Percentiles rank a stretch among this genome's conserved stretches.
These are phyloP conservation scores for Hypoxylon sp. DNA, from an alignment of 2,329 filamentous ascomycete species.

Conservation along the genomic window DNA sequence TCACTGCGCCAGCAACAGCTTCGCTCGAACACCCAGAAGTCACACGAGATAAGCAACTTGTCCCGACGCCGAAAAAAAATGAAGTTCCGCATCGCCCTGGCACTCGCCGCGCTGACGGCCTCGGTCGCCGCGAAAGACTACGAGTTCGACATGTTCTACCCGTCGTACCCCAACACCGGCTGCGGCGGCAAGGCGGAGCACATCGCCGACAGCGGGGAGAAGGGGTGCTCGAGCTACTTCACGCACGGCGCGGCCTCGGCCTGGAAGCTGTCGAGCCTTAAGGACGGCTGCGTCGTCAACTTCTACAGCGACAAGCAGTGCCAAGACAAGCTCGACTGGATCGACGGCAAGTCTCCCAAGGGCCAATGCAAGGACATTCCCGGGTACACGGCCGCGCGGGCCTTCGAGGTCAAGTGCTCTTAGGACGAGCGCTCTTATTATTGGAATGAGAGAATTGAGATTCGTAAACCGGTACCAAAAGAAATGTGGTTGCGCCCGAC, in stretches of 20 bases:
- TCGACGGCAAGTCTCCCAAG: conserved; percentile 7
- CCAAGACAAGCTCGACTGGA: conserved; percentile 13
- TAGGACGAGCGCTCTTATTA: too few species aligned
- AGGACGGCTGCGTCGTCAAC: neutral
- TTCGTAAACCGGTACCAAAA: neutral
- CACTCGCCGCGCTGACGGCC: neutral
- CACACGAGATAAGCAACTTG: neutral
- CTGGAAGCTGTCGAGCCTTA: conserved; percentile 1
- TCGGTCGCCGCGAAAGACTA: conserved; percentile 1
- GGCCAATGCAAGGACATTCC: conserved; percentile 4
- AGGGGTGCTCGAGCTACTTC: conserved; percentile 1
- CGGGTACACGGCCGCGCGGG: conserved; percentile 8
- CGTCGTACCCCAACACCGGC: neutral
- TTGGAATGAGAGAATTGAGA: neutral
- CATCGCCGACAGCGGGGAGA: conserved; percentile 6
- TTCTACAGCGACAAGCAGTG: conserved; percentile 1
- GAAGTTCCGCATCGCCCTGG: neutral
- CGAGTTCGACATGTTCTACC: conserved; percentile 1
- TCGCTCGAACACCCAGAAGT: neutral
- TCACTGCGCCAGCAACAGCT: neutral
- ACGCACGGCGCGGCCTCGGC: neutral
- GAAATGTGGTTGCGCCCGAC: neutral
- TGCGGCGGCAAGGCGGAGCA: conserved; percentile 7
- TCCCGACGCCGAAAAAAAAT: neutral
- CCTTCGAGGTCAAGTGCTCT: conserved; percentile 14